Evolutionary conservation across 2,329 filamentous ascomycete species (phyloP).

Genomic region (Endoconidiophora laricicola): DNA sequence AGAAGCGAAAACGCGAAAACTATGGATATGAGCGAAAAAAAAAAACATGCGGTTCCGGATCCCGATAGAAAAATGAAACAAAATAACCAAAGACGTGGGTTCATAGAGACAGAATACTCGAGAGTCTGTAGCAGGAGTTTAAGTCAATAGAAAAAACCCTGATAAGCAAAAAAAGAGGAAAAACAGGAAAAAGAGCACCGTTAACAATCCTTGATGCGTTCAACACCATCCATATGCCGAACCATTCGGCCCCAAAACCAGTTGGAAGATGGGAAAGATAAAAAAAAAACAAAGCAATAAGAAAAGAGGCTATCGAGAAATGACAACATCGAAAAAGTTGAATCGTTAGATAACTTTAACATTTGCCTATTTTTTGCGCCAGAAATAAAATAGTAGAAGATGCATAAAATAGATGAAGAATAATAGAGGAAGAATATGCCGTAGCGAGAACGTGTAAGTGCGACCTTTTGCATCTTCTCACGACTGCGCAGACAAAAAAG

Average conservation of each 20-base stretch:
- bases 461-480: too few relatives aligned
- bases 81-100: neutral
- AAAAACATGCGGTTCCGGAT: constrained; percentile 12
- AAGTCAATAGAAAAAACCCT: neutral
- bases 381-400: too few relatives aligned
- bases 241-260: constrained; percentile 2
- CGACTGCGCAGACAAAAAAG: too few relatives aligned
- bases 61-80: constrained; percentile 2
- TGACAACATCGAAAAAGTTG: neutral
- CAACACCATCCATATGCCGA: neutral
- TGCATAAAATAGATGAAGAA: neutral
- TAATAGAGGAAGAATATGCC: neutral
- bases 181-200: neutral
- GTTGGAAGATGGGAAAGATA: neutral
- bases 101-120: neutral
- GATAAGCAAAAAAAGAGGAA: neutral
- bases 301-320: constrained; percentile 1
- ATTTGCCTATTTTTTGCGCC: too few relatives aligned
- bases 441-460: neutral
- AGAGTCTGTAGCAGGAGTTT: neutral
- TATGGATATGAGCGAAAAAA: neutral
- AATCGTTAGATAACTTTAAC: neutral
- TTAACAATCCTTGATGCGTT: neutral
- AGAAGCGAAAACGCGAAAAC: too few relatives aligned
- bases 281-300: neutral